phyloP scores from a whole-genome alignment of 2,329 filamentous ascomycete genomes.

The Calonectria montana region DNA sequence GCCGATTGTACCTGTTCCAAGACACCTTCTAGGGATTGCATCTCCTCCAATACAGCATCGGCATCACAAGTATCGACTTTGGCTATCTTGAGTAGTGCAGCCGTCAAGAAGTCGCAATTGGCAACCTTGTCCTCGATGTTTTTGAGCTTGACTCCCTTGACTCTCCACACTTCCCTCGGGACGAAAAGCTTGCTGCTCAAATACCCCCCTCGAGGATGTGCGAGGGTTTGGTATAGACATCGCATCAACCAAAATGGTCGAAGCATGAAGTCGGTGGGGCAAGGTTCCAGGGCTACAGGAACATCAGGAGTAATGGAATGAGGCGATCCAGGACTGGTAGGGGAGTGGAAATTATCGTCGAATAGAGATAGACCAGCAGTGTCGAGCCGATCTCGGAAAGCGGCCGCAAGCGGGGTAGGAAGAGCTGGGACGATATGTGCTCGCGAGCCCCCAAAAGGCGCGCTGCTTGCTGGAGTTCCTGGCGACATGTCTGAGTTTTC shows the following conservation, averaged over 20 bases:
- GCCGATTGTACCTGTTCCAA: conserved; percentile 86
- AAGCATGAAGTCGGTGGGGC: conserved; percentile 88
- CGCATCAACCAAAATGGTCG: conserved; percentile 98
- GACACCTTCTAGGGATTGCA: conserved; percentile 87
- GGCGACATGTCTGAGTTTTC: conserved; percentile 76
- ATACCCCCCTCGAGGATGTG: conserved; percentile 91
- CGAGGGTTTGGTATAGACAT: conserved; percentile 90
- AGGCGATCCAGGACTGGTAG: conserved; percentile 71
- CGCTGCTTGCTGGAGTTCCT: conserved; percentile 76
- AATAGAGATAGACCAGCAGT: conserved; percentile 81
- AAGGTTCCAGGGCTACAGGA: conserved; percentile 87
- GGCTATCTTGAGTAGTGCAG: conserved; percentile 84
- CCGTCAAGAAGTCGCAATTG: conserved; percentile 90
- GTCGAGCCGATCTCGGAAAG: conserved; percentile 69
- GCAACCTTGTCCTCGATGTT: conserved; percentile 93
- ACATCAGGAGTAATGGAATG: conserved; percentile 71
- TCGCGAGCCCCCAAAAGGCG: conserved; percentile 68
- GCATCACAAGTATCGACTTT: conserved; percentile 90
- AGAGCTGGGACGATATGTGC: conserved; percentile 66
- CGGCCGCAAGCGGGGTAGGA: conserved; percentile 74
- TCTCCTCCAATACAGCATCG: conserved; percentile 91
- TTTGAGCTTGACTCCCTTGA: conserved; percentile 93
- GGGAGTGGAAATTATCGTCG: conserved; percentile 83
- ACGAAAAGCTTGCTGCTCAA: conserved; percentile 92
- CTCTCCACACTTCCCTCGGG: conserved; percentile 91